These are phyloP conservation scores for Galerina sulciceps DNA, from an alignment of 768 basidiomycete genomes.

Conservation along the genomic window DNA sequence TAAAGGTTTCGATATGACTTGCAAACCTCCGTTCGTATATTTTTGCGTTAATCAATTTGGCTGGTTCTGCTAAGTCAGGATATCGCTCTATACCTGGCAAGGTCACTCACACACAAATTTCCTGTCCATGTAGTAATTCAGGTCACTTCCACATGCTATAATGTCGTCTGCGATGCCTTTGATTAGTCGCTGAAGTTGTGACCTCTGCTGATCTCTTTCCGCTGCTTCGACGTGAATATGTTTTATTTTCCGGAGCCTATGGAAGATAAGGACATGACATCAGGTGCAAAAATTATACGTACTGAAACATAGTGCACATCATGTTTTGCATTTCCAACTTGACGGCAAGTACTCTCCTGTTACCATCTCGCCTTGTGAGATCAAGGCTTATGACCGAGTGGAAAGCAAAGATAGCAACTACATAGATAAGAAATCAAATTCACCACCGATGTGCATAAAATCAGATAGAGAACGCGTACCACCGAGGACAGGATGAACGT, in stretches of 20 bases:
- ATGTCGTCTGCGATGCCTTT: slow-evolving; percentile 40
- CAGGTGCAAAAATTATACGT: slow-evolving; percentile 10
- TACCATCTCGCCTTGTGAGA: slow-evolving; percentile 44
- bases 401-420: slow-evolving; percentile 47
- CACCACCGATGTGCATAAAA: not conserved
- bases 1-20: slow-evolving; percentile 31
- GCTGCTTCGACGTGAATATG: slow-evolving; percentile 19
- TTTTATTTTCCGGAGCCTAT: slow-evolving; percentile 16
- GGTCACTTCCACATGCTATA: slow-evolving; percentile 38
- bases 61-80: slow-evolving; percentile 12
- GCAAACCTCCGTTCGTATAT: slow-evolving; percentile 38
- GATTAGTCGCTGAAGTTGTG: slow-evolving; percentile 27
- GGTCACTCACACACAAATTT: slow-evolving; percentile 24
- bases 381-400: slow-evolving; percentile 45
- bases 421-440: not conserved
- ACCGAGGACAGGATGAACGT: slow-evolving; percentile 14
- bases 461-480: not conserved
- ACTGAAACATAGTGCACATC: slow-evolving; percentile 48
- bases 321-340: slow-evolving; percentile 47
- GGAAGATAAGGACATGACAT: not conserved
- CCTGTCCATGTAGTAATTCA: slow-evolving; percentile 43
- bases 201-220: slow-evolving; percentile 29
- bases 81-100: not conserved
- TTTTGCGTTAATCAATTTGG: slow-evolving; percentile 30
- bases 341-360: slow-evolving; percentile 43